phyloP scores from a whole-genome alignment of 148 eudicot genomes.

The Rhododendron williamsianum region DNA sequence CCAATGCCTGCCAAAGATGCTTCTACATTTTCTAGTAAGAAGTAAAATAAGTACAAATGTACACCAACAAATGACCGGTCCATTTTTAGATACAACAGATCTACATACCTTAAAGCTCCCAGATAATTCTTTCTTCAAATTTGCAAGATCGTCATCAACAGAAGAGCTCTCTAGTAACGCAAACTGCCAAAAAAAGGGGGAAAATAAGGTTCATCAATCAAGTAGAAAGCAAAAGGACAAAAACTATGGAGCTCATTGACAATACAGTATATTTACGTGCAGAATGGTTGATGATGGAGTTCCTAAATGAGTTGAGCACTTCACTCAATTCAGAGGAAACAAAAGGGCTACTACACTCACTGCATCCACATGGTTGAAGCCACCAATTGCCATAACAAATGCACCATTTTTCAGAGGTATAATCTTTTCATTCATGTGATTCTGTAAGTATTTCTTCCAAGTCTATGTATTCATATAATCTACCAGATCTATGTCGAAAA shows the following conservation, averaged over 20 bases:
- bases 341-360: neutral
- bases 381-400: neutral
- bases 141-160: neutral
- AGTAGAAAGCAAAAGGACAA: neutral
- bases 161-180: slow-evolving; percentile 8
- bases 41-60: neutral
- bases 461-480: neutral
- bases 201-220: neutral
- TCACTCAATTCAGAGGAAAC: neutral
- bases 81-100: neutral
- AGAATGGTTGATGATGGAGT: neutral
- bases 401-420: neutral
- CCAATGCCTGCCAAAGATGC: neutral
- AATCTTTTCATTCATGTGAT: neutral
- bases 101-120: slow-evolving; percentile 1
- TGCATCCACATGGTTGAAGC: neutral
- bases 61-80: neutral
- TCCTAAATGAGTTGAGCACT: neutral
- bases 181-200: neutral
- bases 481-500: neutral
- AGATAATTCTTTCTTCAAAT: slow-evolving; percentile 10
- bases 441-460: neutral
- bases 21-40: neutral
- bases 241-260: neutral
- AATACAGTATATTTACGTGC: neutral